A percentile compares a stretch with the other conserved stretches of the same genome.
phyloP scores from a whole-genome alignment of 345 rosid species.

The Odontarrhena argentea region DNA sequence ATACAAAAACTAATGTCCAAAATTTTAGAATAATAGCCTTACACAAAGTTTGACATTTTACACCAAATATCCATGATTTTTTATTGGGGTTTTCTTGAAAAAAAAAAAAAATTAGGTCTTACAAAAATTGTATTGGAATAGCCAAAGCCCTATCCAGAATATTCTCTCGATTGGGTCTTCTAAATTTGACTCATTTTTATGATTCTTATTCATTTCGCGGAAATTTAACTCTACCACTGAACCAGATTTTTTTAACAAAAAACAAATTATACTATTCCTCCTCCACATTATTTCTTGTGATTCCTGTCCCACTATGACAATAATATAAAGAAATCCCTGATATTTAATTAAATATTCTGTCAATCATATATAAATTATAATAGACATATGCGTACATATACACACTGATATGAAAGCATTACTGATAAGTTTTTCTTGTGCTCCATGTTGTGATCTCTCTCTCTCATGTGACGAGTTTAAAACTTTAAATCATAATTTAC shows the following conservation, averaged over 20 bases:
- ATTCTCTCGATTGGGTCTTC: background rate
- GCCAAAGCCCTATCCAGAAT: constrained; percentile 1
- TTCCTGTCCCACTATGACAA: constrained; percentile 38
- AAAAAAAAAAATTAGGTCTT: too few species aligned
- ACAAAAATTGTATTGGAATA: background rate
- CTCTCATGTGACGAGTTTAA: constrained; percentile 42
- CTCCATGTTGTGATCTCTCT: constrained; percentile 44
- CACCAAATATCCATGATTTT: too few species aligned
- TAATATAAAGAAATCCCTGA: constrained; percentile 21
- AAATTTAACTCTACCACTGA: constrained; percentile 21
- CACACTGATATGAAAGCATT: constrained; percentile 33
- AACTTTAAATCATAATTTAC: background rate
- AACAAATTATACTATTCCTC: constrained; percentile 6
- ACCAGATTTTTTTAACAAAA: background rate
- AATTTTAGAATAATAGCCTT: constrained; percentile 15
- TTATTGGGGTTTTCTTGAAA: too few species aligned
- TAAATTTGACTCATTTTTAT: constrained; percentile 5
- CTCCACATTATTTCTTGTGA: constrained; percentile 38
- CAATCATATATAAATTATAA: constrained; percentile 12
- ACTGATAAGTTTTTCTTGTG: constrained; percentile 37
- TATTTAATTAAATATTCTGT: constrained; percentile 15
- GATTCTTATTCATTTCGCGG: constrained; percentile 19
- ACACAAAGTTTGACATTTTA: background rate
- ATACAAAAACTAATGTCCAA: background rate
- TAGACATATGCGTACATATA: constrained; percentile 38